phyloP scores from a whole-genome alignment of 164 flowering plant species.

The Magnolia officinalis region DNA sequence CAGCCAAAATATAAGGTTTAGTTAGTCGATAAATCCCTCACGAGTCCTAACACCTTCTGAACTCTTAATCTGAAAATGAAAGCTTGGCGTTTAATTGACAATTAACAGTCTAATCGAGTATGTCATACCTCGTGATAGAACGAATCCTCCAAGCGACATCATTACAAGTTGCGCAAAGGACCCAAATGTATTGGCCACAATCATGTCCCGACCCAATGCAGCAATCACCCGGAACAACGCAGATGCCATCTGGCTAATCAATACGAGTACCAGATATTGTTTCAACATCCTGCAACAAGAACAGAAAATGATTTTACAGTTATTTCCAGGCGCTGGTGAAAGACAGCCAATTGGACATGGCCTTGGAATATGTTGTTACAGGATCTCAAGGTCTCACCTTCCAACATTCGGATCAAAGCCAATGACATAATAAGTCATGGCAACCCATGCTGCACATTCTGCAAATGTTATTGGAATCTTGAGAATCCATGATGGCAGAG shows the following conservation, averaged over 20 bases:
- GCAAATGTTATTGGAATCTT: conserved; percentile 31
- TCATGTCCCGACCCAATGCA: conserved; percentile 29
- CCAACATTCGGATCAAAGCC: conserved; percentile 40
- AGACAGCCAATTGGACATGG: not conserved
- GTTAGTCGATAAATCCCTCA: not conserved
- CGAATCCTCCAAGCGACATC: conserved; percentile 34
- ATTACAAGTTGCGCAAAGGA: conserved; percentile 25
- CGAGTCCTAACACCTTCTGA: not conserved
- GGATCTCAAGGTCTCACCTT: conserved; percentile 37
- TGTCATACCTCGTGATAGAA: conserved; percentile 39
- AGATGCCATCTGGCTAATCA: conserved; percentile 36
- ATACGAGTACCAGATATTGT: conserved; percentile 31
- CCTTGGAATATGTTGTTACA: not conserved
- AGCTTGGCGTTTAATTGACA: too few species aligned
- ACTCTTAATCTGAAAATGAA: not conserved
- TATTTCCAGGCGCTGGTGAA: not conserved
- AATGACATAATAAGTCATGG: conserved; percentile 34
- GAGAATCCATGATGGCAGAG: conserved; percentile 39
- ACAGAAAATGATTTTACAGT: not conserved
- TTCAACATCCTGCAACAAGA: conserved; percentile 36
- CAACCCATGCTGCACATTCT: conserved; percentile 35
- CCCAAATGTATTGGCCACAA: conserved; percentile 38
- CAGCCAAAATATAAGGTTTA: not conserved
- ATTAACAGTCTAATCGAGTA: conserved; percentile 2
- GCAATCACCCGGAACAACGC: conserved; percentile 36